Evolutionary conservation across 495 filamentous ascomycete genomes (phyloP).

Genomic region (Astrothelium macrocarpum): DNA sequence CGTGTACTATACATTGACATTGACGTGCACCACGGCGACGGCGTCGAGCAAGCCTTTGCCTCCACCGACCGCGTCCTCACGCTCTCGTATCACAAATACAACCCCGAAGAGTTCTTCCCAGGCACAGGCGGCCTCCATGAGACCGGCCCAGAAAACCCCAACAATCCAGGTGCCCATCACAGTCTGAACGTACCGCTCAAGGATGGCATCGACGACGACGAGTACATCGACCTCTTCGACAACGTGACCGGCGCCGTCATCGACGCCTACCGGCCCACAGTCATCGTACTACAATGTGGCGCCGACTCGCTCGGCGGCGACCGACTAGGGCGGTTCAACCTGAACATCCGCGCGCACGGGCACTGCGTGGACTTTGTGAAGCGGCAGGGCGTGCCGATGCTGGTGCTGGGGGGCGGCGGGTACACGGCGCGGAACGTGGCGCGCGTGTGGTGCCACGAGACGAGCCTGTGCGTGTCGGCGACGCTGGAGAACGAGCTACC

Average conservation of each 20-base stretch:
- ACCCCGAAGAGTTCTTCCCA: slow-evolving; percentile 64
- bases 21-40: slow-evolving; percentile 95
- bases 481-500: slow-evolving; percentile 29
- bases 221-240: slow-evolving; percentile 78
- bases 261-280: slow-evolving; percentile 65
- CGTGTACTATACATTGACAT: slow-evolving; percentile 97
- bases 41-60: slow-evolving; percentile 94
- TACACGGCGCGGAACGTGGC: slow-evolving; percentile 98
- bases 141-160: slow-evolving; percentile 48
- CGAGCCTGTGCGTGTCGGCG: slow-evolving; percentile 71
- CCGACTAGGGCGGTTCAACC: slow-evolving; percentile 87
- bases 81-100: slow-evolving; percentile 94
- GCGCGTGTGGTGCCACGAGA: slow-evolving; percentile 93
- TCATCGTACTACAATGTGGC: slow-evolving; percentile 92
- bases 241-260: slow-evolving; percentile 67
- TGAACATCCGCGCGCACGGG: slow-evolving; percentile 89
- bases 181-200: slow-evolving; percentile 58
- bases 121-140: slow-evolving; percentile 53
- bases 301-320: slow-evolving; percentile 93
- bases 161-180: slow-evolving; percentile 55
- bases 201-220: slow-evolving; percentile 83
- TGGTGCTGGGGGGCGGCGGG: slow-evolving; percentile 88
- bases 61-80: slow-evolving; percentile 95
- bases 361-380: slow-evolving; percentile 85
- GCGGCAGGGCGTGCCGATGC: slow-evolving; percentile 61